phyloP scores from a whole-genome alignment of 1,284 basidiomycete species.

The Naganishia cerealis region DNA sequence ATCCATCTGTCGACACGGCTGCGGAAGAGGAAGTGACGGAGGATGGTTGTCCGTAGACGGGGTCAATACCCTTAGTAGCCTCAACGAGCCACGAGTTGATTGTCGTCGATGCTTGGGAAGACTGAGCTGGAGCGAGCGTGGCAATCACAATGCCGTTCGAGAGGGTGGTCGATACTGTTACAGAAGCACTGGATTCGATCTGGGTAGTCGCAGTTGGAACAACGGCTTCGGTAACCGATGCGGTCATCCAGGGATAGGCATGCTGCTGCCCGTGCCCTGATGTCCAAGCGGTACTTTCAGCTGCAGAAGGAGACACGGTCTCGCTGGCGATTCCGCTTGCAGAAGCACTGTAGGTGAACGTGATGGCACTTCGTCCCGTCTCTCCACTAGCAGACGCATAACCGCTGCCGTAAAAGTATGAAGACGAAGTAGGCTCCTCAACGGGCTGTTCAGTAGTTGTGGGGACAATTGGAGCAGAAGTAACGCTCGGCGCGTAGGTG shows the following conservation, averaged over 20 bases:
- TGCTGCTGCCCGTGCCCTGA: slow-evolving; percentile 32
- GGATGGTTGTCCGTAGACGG: slow-evolving; percentile 15
- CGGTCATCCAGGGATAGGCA: slow-evolving; percentile 31
- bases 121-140: slow-evolving; percentile 11
- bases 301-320: neutral
- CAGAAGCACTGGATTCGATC: slow-evolving; percentile 1
- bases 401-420: slow-evolving; percentile 17
- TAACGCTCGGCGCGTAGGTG: slow-evolving; percentile 21
- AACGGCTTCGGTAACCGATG: neutral
- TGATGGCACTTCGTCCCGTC: slow-evolving; percentile 27
- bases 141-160: slow-evolving; percentile 18
- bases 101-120: slow-evolving; percentile 15
- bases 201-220: slow-evolving; percentile 1
- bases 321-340: neutral
- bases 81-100: slow-evolving; percentile 27
- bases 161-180: slow-evolving; percentile 6
- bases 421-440: slow-evolving; percentile 3
- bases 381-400: slow-evolving; percentile 24
- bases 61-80: slow-evolving; percentile 29
- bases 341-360: slow-evolving; percentile 20
- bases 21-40: neutral
- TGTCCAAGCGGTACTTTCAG: slow-evolving; percentile 14
- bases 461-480: neutral
- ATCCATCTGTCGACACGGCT: neutral
- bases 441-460: slow-evolving; percentile 3